These are phyloP conservation scores for Suillus clintonianus DNA, from an alignment of 768 basidiomycete species.

Conservation along the genomic window DNA sequence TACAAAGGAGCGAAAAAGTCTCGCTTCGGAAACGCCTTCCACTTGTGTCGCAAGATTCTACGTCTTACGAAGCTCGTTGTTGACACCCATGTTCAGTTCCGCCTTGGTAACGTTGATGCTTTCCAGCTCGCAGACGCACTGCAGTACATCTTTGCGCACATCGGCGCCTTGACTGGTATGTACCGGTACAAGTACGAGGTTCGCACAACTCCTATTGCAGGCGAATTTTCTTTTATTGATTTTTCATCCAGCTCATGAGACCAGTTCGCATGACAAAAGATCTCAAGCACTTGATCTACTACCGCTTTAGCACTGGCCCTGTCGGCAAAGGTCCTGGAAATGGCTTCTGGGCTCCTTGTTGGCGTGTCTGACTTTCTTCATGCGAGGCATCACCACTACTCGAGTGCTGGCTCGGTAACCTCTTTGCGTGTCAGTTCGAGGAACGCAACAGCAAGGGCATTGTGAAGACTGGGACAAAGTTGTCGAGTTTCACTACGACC, in stretches of 20 bases:
- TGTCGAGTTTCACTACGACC: conserved; percentile 97
- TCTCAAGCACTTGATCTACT: conserved; percentile 96
- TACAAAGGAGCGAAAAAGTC: conserved; percentile 99
- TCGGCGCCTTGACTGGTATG: conserved; percentile 98
- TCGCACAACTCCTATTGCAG: conserved; percentile 14
- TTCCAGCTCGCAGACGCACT: conserved; percentile 99
- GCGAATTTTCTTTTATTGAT: conserved; percentile 6
- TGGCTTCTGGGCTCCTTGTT: conserved; percentile 99
- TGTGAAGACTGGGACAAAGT: conserved; percentile 98
- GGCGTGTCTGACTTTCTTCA: conserved; percentile 99
- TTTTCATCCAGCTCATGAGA: conserved; percentile 78
- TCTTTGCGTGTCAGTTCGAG: conserved; percentile 98
- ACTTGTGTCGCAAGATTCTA: conserved; percentile 95
- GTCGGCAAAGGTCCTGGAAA: too few species aligned
- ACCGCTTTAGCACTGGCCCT: conserved; percentile 99
- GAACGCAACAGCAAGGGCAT: conserved; percentile 95
- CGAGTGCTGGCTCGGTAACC: conserved; percentile 96
- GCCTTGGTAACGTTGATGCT: conserved; percentile 96
- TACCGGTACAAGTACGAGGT: conserved; percentile 99
- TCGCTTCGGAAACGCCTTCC: conserved; percentile 99
- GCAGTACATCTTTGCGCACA: conserved; percentile 97
- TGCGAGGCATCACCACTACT: conserved; percentile 96
- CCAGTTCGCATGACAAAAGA: conserved; percentile 99
- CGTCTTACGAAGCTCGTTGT: conserved; percentile 98
- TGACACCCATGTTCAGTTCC: conserved; percentile 98